Conservation (phyloP, 768 basidiomycete species). For the Chalciporus piperatus region DNA sequence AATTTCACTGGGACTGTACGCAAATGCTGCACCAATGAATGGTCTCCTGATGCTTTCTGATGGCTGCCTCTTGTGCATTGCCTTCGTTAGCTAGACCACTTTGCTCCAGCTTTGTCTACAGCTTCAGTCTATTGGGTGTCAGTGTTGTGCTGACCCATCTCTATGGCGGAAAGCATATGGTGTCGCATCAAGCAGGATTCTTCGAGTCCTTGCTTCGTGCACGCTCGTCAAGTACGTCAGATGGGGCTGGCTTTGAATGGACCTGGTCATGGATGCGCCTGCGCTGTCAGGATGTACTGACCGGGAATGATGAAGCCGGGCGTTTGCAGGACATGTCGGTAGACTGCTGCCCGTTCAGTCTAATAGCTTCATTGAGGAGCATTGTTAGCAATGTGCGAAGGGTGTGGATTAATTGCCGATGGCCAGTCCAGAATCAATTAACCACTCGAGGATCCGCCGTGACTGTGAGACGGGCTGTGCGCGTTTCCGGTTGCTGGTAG, state of each 20-base stretch:
- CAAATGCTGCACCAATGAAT: not conserved
- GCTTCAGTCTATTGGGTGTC: too few species aligned
- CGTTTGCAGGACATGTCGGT: not conserved
- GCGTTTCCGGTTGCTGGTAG: not conserved
- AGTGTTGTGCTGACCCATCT: too few species aligned
- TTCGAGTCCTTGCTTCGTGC: too few species aligned
- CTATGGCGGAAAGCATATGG: too few species aligned
- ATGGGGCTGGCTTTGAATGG: not conserved
- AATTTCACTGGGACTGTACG: not conserved
- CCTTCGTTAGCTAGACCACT: not conserved
- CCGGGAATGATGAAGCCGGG: not conserved
- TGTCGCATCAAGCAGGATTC: too few species aligned
- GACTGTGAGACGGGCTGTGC: not conserved
- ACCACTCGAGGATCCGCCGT: constrained; percentile 20
- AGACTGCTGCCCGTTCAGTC: not conserved
- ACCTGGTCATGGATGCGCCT: not conserved
- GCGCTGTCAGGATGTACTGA: constrained; percentile 3
- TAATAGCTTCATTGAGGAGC: not conserved
- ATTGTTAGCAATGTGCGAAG: not conserved
- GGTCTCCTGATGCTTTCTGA: not conserved
- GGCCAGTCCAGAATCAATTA: constrained; percentile 4
- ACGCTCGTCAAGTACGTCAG: too few species aligned
- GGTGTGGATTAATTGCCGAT: constrained; percentile 8
- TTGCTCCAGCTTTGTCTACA: not conserved
- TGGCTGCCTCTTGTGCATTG: not conserved